Conservation (phyloP, 2,329 filamentous ascomycete species). For the Colletotrichum sp. region DNA sequence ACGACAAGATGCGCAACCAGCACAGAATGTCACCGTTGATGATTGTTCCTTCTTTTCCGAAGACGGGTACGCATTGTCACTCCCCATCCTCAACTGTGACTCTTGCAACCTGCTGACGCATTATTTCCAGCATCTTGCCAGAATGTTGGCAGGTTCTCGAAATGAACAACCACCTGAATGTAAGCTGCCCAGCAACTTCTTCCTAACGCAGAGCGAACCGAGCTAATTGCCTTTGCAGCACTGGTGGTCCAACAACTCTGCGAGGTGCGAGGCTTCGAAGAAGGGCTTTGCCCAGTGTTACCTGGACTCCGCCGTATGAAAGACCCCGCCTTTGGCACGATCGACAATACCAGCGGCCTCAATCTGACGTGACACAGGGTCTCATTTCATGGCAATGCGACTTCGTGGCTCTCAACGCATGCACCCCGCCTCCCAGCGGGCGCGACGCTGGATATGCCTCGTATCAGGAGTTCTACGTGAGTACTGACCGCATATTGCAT, state of each 20-base stretch:
- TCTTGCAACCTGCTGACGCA: not conserved
- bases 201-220: not conserved
- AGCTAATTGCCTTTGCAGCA: not conserved
- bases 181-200: not conserved
- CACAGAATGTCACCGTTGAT: not conserved
- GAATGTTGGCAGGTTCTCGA: not conserved
- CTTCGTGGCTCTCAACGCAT: not conserved
- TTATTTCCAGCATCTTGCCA: not conserved
- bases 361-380: not conserved
- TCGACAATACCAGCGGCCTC: not conserved
- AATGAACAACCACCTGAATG: not conserved
- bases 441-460: not conserved
- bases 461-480: not conserved
- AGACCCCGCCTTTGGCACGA: not conserved
- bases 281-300: conserved; percentile 4
- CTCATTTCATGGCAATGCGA: conserved; percentile 5
- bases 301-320: not conserved
- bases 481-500: fast-evolving
- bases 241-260: conserved; percentile 2
- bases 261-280: not conserved
- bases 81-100: not conserved
- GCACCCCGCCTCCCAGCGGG: conserved; percentile 3
- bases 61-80: not conserved
- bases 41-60: not conserved
- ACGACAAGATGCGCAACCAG: not conserved